Evolutionary conservation across 352 stramenopile species (phyloP).

Genomic region (Phytophthora hibernalis): DNA sequence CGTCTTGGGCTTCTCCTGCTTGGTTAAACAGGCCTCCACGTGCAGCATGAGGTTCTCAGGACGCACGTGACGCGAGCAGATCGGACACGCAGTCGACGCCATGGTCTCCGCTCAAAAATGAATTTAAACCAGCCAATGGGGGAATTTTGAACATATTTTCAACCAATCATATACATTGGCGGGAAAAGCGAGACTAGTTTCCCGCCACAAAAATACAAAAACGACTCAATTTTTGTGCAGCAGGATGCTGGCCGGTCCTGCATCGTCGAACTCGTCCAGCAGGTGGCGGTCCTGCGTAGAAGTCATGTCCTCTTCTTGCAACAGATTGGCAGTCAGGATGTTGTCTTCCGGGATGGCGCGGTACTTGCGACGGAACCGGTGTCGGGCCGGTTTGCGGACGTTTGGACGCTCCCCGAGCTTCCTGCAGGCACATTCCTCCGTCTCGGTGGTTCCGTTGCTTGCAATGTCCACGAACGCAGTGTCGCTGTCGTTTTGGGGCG

Average conservation of each 20-base stretch:
- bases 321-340: slow-evolving; percentile 38
- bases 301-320: slow-evolving; percentile 40
- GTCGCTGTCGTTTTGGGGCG: slow-evolving; percentile 24
- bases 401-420: slow-evolving; percentile 41
- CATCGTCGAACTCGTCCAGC: slow-evolving; percentile 40
- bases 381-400: slow-evolving; percentile 32
- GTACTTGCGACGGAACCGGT: slow-evolving; percentile 45
- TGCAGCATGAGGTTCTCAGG: slow-evolving; percentile 77
- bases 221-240: slow-evolving; percentile 21
- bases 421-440: slow-evolving; percentile 37
- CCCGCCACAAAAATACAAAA: slow-evolving; percentile 15
- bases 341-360: slow-evolving; percentile 45
- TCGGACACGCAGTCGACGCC: slow-evolving; percentile 61
- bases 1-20: slow-evolving; percentile 39
- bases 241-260: slow-evolving; percentile 29
- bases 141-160: slow-evolving; percentile 14
- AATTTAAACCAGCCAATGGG: slow-evolving; percentile 20
- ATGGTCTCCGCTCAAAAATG: slow-evolving; percentile 24
- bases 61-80: slow-evolving; percentile 82
- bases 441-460: slow-evolving; percentile 34
- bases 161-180: slow-evolving; percentile 31
- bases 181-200: slow-evolving; percentile 10
- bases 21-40: slow-evolving; percentile 64
- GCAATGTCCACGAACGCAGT: slow-evolving; percentile 26
- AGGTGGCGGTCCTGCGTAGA: slow-evolving; percentile 37